Conservation (phyloP, 2,329 filamentous ascomycete genomes). For the Cladobotryum mycophilum region DNA sequence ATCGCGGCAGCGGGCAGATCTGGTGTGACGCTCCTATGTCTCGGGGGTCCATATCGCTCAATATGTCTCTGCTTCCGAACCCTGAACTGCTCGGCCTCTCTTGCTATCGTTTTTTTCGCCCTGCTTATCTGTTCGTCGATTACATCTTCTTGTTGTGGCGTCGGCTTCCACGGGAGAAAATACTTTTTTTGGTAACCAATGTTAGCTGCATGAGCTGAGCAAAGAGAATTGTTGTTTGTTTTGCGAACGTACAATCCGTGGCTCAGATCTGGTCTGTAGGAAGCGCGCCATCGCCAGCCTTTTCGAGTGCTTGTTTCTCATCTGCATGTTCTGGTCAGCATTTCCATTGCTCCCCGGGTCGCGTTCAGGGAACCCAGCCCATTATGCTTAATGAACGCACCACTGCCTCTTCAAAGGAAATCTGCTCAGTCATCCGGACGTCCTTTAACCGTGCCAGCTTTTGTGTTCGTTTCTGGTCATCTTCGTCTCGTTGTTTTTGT, state of each 20-base stretch:
- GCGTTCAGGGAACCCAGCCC: not conserved
- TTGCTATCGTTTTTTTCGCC: conserved; percentile 55
- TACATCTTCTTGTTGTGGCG: conserved; percentile 58
- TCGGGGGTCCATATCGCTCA: conserved; percentile 19
- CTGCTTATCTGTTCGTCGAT: conserved; percentile 67
- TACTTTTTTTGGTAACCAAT: conserved; percentile 47
- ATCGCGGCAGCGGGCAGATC: conserved; percentile 22
- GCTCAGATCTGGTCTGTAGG: conserved; percentile 64
- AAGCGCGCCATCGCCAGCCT: conserved; percentile 66
- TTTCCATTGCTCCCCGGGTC: conserved; percentile 8
- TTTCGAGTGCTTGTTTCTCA: conserved; percentile 68
- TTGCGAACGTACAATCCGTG: conserved; percentile 60
- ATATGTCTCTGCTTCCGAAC: conserved; percentile 35
- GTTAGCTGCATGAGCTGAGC: conserved; percentile 1
- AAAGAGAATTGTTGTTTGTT: too few relatives aligned
- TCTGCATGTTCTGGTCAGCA: conserved; percentile 44
- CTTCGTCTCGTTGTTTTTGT: conserved; percentile 65
- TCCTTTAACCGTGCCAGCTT: conserved; percentile 56
- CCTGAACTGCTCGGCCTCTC: conserved; percentile 60
- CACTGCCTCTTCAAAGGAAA: conserved; percentile 66
- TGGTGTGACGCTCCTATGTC: conserved; percentile 22
- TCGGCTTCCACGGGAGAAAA: conserved; percentile 78
- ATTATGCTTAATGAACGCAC: conserved; percentile 44
- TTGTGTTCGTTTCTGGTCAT: conserved; percentile 60
- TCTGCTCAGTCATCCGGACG: conserved; percentile 62